Evolutionary conservation across 164 flowering plant species (phyloP), one percentile per base, ranked within the genome.

Genomic region (Dillenia suffruticosa): DNA sequence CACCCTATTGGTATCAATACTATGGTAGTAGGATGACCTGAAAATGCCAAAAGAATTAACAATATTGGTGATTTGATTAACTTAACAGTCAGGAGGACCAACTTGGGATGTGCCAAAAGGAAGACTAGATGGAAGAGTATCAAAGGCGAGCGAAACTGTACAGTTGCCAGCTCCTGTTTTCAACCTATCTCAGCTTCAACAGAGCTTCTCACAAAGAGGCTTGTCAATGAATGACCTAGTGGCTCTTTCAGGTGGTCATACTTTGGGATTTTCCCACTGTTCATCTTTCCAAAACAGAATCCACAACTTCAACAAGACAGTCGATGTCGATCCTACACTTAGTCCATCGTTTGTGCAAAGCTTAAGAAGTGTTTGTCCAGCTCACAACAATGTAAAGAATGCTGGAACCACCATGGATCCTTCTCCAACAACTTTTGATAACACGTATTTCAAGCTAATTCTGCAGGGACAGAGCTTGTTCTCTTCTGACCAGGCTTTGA

Each of bases 221-320:
- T 89, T 92, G 44, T 80, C 89, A 48, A 53, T 76, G 47, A 61
- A 70, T 15, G 96, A 92, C 68, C 72, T 92, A 1, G 98, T 92
- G 3, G 90, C 91, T 60, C 92, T 92, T 58, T 92, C 96, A 70
- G 97, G 97, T 46, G 96, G 90, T 0, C 97, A 92, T 76, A 87
- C 94, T 2, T 83, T 92, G 1, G 97, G 97, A 3, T 89, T 92
- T 69, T 62, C 97, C 48, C 96, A 89, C 58, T 92, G 96, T 44
- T 89, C 92, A 32, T 92, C 97, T 8, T 92, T 92, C 76, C 81
- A 81, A 60, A 84, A 79, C 79, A 73, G 97, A 63, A 84, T 92
- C 79, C 94, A 84, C 83, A 85, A 77, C 73, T 91, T 91, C 76
- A 70, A 74, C 59, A 2, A 77, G 63, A 70, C 65, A 46, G 64